These are phyloP conservation scores for Nemania bipapillata DNA, from an alignment of 2,329 filamentous ascomycete genomes.

Conservation along the genomic window DNA sequence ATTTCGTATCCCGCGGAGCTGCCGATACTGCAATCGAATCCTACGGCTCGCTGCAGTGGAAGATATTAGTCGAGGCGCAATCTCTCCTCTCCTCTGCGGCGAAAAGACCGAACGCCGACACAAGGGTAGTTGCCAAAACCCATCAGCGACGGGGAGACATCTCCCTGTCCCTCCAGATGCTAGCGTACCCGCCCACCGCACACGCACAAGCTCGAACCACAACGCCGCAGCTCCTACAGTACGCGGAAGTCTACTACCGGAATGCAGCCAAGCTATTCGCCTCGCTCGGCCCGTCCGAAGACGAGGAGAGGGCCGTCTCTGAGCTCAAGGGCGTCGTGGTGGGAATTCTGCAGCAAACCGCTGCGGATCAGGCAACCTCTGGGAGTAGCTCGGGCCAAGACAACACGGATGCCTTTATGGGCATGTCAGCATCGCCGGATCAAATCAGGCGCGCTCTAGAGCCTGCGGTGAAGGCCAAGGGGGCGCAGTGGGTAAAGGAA, in stretches of 20 bases:
- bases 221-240: slow-evolving; percentile 44
- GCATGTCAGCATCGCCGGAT: slow-evolving; percentile 13
- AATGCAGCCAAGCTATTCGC: slow-evolving; percentile 47
- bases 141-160: slow-evolving; percentile 49
- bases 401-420: slow-evolving; percentile 1
- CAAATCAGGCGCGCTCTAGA: slow-evolving; percentile 26
- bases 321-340: slow-evolving; percentile 40
- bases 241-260: slow-evolving; percentile 50
- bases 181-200: slow-evolving; percentile 44
- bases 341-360: slow-evolving; percentile 30
- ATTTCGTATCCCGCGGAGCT: slow-evolving; percentile 20
- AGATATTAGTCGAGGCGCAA: slow-evolving; percentile 42
- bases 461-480: slow-evolving; percentile 5
- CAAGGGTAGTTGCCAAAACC: slow-evolving; percentile 41
- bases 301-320: slow-evolving; percentile 26
- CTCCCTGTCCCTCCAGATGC: slow-evolving; percentile 44
- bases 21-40: neutral
- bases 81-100: slow-evolving; percentile 38
- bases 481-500: slow-evolving; percentile 32
- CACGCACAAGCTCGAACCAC: slow-evolving; percentile 42
- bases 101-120: slow-evolving; percentile 21
- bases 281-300: slow-evolving; percentile 12
- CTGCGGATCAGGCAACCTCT: slow-evolving; percentile 5
- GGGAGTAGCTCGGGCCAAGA: slow-evolving; percentile 27
- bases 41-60: slow-evolving; percentile 46